phyloP scores from a whole-genome alignment of 176 grass and related monocot species.

The Zea mays region DNA sequence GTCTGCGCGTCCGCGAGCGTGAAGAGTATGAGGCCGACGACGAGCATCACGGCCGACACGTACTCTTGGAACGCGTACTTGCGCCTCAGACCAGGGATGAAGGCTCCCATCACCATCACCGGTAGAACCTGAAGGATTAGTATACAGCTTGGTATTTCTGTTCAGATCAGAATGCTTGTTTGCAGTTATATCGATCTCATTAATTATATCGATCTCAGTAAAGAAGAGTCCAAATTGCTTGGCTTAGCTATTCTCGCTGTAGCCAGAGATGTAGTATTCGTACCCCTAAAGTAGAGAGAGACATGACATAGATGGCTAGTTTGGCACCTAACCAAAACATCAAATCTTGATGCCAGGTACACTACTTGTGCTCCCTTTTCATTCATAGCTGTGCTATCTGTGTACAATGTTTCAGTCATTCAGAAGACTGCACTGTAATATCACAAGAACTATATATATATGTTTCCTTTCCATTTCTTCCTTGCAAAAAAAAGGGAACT shows the following conservation, averaged over 20 bases:
- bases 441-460: background rate
- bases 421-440: background rate
- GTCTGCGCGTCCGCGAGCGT: conserved; percentile 86
- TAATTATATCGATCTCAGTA: too few species aligned
- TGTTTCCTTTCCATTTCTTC: too few species aligned
- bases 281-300: background rate
- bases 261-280: conserved; percentile 14
- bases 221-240: too few species aligned
- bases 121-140: too few species aligned
- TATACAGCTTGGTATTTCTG: too few species aligned
- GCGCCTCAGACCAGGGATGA: conserved; percentile 82
- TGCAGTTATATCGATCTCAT: too few species aligned
- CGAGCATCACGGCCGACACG: conserved; percentile 71
- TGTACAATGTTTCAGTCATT: background rate
- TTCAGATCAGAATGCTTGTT: too few species aligned
- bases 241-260: background rate
- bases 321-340: conserved; percentile 31
- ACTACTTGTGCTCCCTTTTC: background rate
- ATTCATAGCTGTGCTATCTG: background rate
- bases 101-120: conserved; percentile 94
- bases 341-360: conserved; percentile 8
- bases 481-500: background rate
- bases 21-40: conserved; percentile 77
- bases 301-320: background rate
- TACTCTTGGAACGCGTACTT: conserved; percentile 83